Conservation (phyloP, 2,329 filamentous ascomycete species). For the Aspergillus felis region DNA sequence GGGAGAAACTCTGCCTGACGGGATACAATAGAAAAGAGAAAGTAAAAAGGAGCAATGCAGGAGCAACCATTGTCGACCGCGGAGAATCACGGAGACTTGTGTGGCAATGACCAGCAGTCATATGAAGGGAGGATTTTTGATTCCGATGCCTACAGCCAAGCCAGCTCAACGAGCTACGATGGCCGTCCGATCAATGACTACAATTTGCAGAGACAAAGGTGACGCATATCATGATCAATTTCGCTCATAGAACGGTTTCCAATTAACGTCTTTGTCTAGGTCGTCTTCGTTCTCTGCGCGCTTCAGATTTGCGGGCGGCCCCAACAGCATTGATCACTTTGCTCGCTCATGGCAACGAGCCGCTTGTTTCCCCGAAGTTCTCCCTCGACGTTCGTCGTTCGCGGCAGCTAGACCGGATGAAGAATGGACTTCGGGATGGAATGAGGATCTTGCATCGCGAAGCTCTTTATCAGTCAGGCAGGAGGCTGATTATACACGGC, state of each 20-base stretch:
- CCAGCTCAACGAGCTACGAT: constrained; percentile 31
- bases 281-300: constrained; percentile 46
- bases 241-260: background rate
- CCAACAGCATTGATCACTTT: constrained; percentile 93
- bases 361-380: constrained; percentile 80
- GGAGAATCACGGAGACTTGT: background rate
- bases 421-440: constrained; percentile 34
- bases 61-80: background rate
- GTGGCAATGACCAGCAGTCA: background rate
- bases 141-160: constrained; percentile 4
- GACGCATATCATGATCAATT: background rate
- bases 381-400: constrained; percentile 73
- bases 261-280: constrained; percentile 12
- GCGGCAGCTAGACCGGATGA: constrained; percentile 54
- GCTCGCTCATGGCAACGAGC: constrained; percentile 89
- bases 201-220: constrained; percentile 13
- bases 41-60: background rate
- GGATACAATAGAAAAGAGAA: background rate
- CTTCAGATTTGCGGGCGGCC: constrained; percentile 69
- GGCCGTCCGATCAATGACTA: constrained; percentile 1
- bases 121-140: constrained; percentile 1
- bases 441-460: constrained; percentile 17
- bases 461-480: constrained; percentile 21
- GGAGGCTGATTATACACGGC: constrained; percentile 25
- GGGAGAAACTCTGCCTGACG: background rate